A percentile compares a stretch with the other conserved stretches of the same genome.
Evolutionary conservation across 2,329 filamentous ascomycete species (phyloP).

Genomic region (Claviceps pazoutovae): DNA sequence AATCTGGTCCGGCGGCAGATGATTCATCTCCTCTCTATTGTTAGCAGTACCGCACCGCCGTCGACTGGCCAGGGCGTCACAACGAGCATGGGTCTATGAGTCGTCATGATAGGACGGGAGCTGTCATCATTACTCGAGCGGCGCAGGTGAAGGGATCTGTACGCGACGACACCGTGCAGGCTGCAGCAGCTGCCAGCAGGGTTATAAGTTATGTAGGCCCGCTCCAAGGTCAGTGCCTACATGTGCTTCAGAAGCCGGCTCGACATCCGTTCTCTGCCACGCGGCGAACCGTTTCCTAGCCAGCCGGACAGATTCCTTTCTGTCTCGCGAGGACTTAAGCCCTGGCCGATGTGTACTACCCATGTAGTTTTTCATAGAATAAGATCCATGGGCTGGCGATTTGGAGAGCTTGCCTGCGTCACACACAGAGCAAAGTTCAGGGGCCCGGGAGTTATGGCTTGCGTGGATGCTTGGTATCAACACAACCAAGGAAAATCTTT

Average conservation of each 20-base stretch:
- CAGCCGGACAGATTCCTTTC: background rate
- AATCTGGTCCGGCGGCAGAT: background rate
- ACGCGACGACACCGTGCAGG: background rate
- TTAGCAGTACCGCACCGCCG: constrained; percentile 5
- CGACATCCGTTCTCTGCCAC: background rate
- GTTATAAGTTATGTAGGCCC: background rate
- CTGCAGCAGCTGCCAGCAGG: no score
- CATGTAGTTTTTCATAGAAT: background rate
- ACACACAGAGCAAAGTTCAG: background rate
- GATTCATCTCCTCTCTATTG: constrained; percentile 3
- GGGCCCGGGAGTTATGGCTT: background rate
- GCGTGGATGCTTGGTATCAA: background rate
- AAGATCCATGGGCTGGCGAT: background rate
- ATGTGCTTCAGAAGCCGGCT: background rate
- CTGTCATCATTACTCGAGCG: background rate
- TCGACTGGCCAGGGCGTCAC: constrained; percentile 6
- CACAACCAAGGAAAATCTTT: background rate
- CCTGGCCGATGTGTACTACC: background rate
- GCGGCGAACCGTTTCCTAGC: background rate
- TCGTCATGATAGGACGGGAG: background rate
- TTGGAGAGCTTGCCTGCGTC: background rate
- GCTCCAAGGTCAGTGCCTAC: background rate
- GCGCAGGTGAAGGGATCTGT: background rate
- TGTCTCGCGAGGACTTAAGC: background rate
- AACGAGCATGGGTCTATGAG: constrained; percentile 4